Evolutionary conservation across 1,284 basidiomycete species (phyloP), one percentile per base, ranked within the genome.

Genomic region (Veloboletus limbatus): DNA sequence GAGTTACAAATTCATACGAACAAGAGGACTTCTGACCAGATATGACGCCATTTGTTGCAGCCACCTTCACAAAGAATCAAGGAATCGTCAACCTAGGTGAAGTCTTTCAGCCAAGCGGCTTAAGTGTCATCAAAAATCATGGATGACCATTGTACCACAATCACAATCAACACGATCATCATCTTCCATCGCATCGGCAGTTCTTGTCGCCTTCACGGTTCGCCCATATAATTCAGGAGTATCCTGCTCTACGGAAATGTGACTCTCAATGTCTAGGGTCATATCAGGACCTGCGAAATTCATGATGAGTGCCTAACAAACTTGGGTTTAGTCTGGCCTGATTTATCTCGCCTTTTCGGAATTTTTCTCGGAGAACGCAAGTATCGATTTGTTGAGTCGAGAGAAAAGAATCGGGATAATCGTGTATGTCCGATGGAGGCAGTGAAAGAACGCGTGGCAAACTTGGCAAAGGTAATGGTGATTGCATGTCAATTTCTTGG

Each of bases 41-140:
- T 55, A 63, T 90, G 88, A 59, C 77, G 84, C 86, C 87, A 88
- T 45, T 70, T 74, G 14, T 69, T 70, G 60, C 88, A 89, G 14
- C 71, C 76, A 6, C 78, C 79, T 49, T 88, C 85, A 56, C 87
- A 89, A 48, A 77, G 71, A 49, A 78, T 75, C 27, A 55, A 60
- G 33, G 75, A 71, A 49, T 76, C 77, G n/a, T 82, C 78, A 13
- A 70, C 62, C 77, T 82, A 45, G 25, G 42, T 21, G n/a, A 28
- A 22, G 43, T 25, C 4, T 32, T 36, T 63, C 31, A 62, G 57
- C 25, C 6, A 27, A 37, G 16, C 3, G 3, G 10, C 21, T 10
- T 9, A 30, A 7, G 14, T 16, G 38, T 35, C 25, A 6, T 32
- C 16, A 30, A 28, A 13, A 28, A 42, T 13, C 20, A 28, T 31